phyloP scores from a whole-genome alignment of 176 grass and related monocot species.

The Cymbopogon citratus region DNA sequence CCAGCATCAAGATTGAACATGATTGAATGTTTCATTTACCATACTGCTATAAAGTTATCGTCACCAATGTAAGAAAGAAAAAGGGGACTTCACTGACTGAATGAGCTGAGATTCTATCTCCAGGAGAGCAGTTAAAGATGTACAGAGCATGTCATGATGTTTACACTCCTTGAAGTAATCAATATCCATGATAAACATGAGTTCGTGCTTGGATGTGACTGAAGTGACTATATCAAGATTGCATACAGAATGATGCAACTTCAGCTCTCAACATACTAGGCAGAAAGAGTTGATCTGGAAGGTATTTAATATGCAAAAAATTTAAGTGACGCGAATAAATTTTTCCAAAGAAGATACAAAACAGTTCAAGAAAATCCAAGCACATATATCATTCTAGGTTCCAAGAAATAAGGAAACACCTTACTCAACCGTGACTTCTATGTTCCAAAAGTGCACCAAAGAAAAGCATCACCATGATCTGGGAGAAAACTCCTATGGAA shows the following conservation, averaged over 20 bases:
- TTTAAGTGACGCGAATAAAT: not conserved
- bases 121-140: constrained; percentile 12
- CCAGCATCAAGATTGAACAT: not conserved
- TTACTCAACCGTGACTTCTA: not conserved
- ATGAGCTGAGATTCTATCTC: constrained; percentile 22
- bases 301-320: not conserved
- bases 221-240: constrained; percentile 30
- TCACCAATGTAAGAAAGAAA: not conserved
- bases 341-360: not conserved
- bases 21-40: not conserved
- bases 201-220: constrained; percentile 23
- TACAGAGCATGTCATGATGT: constrained; percentile 13
- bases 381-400: not conserved
- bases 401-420: not conserved
- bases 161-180: constrained; percentile 8
- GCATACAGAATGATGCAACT: constrained; percentile 19
- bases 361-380: not conserved
- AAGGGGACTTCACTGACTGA: constrained; percentile 18
- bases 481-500: not conserved
- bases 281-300: not conserved
- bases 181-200: constrained; percentile 32
- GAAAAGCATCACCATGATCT: not conserved
- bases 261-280: not conserved
- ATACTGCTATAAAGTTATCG: constrained; percentile 13
- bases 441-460: constrained; percentile 8